phyloP scores from a whole-genome alignment of 495 filamentous ascomycete species.

The Jackrogersella multiformis region DNA sequence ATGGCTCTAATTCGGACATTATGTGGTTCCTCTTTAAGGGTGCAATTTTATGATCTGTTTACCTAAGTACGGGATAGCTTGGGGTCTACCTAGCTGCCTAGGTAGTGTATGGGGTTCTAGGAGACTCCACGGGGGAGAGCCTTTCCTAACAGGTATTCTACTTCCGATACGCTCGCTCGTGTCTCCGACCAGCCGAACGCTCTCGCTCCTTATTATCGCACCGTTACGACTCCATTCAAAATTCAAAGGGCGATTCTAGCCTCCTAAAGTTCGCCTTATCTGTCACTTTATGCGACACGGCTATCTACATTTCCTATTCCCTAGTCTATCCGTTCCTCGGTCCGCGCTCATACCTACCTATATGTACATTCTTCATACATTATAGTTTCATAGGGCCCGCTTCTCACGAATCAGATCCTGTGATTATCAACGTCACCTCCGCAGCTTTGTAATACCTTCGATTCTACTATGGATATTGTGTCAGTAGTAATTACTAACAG shows the following conservation, averaged over 20 bases:
- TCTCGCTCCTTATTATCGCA: constrained; percentile 17
- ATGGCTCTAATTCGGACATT: constrained; percentile 49
- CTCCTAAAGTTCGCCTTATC: constrained; percentile 14
- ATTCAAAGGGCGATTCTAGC: constrained; percentile 2
- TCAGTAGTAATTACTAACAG: too few species aligned
- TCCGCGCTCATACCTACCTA: constrained; percentile 1
- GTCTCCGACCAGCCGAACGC: constrained; percentile 35
- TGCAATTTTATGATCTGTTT: constrained; percentile 43
- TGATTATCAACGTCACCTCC: not conserved
- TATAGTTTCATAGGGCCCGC: constrained; percentile 15
- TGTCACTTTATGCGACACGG: constrained; percentile 24
- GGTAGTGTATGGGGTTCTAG: not conserved
- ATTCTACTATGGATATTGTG: constrained; percentile 9
- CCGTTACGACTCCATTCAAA: not conserved
- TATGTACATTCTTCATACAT: not conserved
- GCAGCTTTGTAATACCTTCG: constrained; percentile 18
- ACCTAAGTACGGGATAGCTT: constrained; percentile 28
- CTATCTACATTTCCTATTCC: constrained; percentile 19
- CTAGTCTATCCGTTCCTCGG: constrained; percentile 4
- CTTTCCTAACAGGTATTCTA: constrained; percentile 31
- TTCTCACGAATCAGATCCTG: constrained; percentile 31
- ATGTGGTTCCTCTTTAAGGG: constrained; percentile 37
- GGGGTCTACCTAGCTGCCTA: too few species aligned
- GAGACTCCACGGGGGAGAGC: too few species aligned
- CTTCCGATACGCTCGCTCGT: constrained; percentile 29